These are phyloP conservation scores for Hirsutella thompsonii DNA, from an alignment of 2,329 filamentous ascomycete genomes.

Conservation along the genomic window DNA sequence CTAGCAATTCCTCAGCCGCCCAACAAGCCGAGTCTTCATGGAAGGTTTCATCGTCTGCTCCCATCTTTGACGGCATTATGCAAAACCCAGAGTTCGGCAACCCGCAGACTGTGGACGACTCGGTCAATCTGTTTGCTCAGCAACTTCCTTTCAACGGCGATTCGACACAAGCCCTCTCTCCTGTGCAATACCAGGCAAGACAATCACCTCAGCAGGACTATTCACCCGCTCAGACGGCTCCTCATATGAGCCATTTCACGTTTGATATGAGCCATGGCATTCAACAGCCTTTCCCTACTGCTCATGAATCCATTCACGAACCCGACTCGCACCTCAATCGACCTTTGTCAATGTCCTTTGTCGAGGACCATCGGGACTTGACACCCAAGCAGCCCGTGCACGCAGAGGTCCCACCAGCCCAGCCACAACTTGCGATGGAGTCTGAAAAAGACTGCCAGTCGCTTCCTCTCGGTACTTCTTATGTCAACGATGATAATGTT, in stretches of 20 bases:
- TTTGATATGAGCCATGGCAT: not conserved
- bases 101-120: not conserved
- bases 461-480: no score
- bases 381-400: not conserved
- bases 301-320: not conserved
- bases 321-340: not conserved
- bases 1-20: constrained; percentile 16
- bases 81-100: not conserved
- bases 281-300: not conserved
- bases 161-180: not conserved
- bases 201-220: not conserved
- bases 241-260: not conserved
- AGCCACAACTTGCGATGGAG: not conserved
- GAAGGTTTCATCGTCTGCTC: constrained; percentile 7
- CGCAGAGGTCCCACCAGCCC: not conserved
- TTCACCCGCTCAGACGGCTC: not conserved
- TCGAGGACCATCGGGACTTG: not conserved
- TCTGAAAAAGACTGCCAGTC: no score
- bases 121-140: not conserved
- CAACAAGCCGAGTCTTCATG: constrained; percentile 7
- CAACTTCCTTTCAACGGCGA: not conserved
- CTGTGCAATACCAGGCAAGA: not conserved
- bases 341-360: not conserved
- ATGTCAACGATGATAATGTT: no score
- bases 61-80: not conserved